A percentile compares a stretch with the other conserved stretches of the same genome.
Conservation (phyloP, 1,284 basidiomycete species). For the Austropuccinia psidii region DNA sequence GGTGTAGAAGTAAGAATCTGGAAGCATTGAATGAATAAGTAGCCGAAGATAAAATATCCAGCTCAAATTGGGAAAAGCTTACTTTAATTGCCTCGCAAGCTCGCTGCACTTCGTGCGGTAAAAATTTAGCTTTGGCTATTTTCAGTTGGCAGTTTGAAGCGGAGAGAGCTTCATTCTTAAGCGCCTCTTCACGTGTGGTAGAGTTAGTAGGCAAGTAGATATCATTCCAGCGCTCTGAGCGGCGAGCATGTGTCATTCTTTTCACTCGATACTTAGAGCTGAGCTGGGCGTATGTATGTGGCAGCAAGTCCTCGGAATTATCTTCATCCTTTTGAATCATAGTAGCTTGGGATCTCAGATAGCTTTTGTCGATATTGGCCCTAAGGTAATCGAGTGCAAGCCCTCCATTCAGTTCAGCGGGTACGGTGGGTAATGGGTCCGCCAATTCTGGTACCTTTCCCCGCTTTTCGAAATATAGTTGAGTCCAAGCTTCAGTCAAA, state of each 20-base stretch:
- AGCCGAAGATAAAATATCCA: neutral
- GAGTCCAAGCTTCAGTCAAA: constrained; percentile 32
- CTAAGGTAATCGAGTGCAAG: constrained; percentile 30
- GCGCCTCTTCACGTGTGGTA: neutral
- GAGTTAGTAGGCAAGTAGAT: constrained; percentile 11
- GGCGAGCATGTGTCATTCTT: neutral
- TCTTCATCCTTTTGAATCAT: constrained; percentile 4
- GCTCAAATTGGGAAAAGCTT: neutral
- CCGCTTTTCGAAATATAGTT: constrained; percentile 33
- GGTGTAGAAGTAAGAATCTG: constrained; percentile 36
- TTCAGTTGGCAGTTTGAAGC: neutral
- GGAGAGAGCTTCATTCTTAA: constrained; percentile 18
- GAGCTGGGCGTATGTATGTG: constrained; percentile 6
- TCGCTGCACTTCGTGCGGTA: constrained; percentile 5
- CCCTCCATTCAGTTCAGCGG: constrained; percentile 6
- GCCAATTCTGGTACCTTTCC: constrained; percentile 28
- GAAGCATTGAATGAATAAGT: neutral
- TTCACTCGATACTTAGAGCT: constrained; percentile 6
- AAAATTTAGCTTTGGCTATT: neutral
- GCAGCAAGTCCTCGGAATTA: neutral
- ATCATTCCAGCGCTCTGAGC: constrained; percentile 28
- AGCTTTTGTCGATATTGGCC: constrained; percentile 34
- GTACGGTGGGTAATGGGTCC: constrained; percentile 16
- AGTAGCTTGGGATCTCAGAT: constrained; percentile 15
- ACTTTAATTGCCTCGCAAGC: constrained; percentile 35